Conservation (phyloP, 768 basidiomycete species). For the Trametes elegans region DNA sequence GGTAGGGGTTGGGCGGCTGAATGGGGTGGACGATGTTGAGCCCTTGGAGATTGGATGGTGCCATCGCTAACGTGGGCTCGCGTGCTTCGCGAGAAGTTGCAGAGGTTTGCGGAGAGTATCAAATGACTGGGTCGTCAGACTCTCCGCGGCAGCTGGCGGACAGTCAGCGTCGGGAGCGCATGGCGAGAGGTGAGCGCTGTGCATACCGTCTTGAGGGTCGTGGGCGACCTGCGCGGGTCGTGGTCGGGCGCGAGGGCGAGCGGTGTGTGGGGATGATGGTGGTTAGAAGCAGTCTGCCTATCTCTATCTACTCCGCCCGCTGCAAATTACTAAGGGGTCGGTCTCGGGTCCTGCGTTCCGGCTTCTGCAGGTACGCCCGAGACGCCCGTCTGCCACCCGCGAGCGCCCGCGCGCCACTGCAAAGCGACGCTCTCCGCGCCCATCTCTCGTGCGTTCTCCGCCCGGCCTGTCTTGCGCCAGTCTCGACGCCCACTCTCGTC, state of each 20-base stretch:
- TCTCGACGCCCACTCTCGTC: neutral
- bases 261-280: conserved; percentile 13
- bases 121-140: neutral
- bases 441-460: neutral
- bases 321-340: conserved; percentile 1
- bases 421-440: neutral
- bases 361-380: conserved; percentile 1
- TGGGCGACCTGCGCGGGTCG: neutral
- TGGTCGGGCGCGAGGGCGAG: neutral
- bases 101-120: neutral
- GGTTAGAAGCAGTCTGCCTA: conserved; percentile 1
- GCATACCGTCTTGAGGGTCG: conserved; percentile 14
- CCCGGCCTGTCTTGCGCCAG: neutral
- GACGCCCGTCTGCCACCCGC: neutral
- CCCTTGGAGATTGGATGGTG: conserved; percentile 66
- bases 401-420: neutral
- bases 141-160: neutral
- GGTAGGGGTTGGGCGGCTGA: conserved; percentile 36
- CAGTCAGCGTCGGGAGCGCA: neutral
- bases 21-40: conserved; percentile 74
- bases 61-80: conserved; percentile 39
- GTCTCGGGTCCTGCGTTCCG: conserved; percentile 10
- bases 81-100: conserved; percentile 15
- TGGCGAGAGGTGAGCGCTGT: neutral
- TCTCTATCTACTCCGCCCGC: conserved; percentile 18